phyloP scores from a whole-genome alignment of 495 filamentous ascomycete species.

The Hyaloscypha finlandica region DNA sequence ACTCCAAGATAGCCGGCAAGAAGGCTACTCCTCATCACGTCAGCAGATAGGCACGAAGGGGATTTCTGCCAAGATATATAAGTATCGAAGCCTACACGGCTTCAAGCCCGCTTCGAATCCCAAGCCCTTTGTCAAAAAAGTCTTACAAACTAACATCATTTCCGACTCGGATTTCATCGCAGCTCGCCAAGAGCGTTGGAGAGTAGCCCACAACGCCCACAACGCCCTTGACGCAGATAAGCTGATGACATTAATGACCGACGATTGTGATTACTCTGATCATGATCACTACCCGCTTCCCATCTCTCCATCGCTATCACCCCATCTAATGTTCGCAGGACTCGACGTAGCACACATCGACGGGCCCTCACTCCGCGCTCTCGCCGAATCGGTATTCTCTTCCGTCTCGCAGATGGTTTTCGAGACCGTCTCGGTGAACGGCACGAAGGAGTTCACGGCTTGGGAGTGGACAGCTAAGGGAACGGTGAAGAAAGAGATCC shows the following conservation, averaged over 20 bases:
- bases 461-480: constrained; percentile 10
- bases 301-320: too few relatives aligned
- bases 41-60: background rate
- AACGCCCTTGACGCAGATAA: constrained; percentile 3
- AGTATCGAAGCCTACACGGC: background rate
- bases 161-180: background rate
- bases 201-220: background rate
- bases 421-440: constrained; percentile 6
- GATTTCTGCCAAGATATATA: background rate
- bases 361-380: background rate
- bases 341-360: background rate
- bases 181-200: constrained; percentile 3
- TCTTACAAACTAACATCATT: background rate
- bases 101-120: background rate
- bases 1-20: background rate
- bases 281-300: background rate
- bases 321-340: background rate
- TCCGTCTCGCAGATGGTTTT: background rate
- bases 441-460: constrained; percentile 8
- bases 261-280: constrained; percentile 7
- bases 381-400: background rate
- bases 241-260: background rate
- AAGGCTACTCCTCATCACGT: background rate
- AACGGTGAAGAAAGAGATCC: background rate
- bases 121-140: background rate